Conservation (phyloP, 805 yeast species). For the Ogataea henricii region DNA sequence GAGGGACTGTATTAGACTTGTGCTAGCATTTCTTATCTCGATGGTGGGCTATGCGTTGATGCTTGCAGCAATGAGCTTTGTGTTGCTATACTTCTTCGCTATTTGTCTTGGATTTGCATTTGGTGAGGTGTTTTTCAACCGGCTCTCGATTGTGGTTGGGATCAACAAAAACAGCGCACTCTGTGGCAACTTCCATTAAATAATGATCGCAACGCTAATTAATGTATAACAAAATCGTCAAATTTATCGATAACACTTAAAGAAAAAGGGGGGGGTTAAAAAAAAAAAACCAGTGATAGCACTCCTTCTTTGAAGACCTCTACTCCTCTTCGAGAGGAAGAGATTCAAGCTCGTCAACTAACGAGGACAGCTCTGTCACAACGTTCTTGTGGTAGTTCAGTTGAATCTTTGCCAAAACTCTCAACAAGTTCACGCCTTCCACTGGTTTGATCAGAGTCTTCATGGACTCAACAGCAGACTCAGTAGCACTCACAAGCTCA, state of each 20-base stretch:
- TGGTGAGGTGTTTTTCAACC: constrained; percentile 70
- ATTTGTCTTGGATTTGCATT: constrained; percentile 68
- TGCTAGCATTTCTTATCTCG: constrained; percentile 60
- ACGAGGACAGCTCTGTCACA: constrained; percentile 46
- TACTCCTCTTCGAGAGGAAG: constrained; percentile 48
- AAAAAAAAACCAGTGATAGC: not conserved
- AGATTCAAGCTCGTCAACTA: constrained; percentile 46
- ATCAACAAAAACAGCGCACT: constrained; percentile 38
- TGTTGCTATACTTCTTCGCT: constrained; percentile 70
- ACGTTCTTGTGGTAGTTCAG: constrained; percentile 61
- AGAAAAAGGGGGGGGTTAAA: not conserved
- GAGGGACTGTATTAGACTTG: constrained; percentile 58
- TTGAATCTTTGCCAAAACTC: constrained; percentile 70
- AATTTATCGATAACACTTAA: not conserved
- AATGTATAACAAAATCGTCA: not conserved
- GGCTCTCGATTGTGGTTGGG: constrained; percentile 45
- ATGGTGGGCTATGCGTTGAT: constrained; percentile 70
- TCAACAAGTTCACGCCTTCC: constrained; percentile 62
- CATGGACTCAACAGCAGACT: constrained; percentile 78
- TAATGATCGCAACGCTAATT: not conserved
- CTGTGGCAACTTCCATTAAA: constrained; percentile 33
- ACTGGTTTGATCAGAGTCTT: constrained; percentile 68
- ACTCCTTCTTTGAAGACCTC: constrained; percentile 3
- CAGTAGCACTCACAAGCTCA: constrained; percentile 77
- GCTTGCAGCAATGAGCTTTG: constrained; percentile 78